A percentile compares a stretch with the other conserved stretches of the same genome.
phyloP scores from a whole-genome alignment of 192 early-diverging fungal genomes.

The Neocallimastix lanati region DNA sequence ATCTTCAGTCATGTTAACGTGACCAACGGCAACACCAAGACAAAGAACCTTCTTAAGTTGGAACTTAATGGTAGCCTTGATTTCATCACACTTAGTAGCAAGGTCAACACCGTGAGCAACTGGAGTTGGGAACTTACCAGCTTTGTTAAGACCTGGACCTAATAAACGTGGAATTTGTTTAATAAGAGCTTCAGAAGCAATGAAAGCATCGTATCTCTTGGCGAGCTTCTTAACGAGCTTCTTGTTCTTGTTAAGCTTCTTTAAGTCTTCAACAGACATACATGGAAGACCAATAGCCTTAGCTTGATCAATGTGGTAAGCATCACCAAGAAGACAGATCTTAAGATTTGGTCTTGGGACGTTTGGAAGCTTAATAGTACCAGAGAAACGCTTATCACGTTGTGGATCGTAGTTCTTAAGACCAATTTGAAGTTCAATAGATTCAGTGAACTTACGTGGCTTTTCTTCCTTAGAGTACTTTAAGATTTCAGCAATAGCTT shows the following conservation, averaged over 20 bases:
- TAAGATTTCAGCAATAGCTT: slow-evolving; percentile 49
- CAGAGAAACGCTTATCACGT: slow-evolving; percentile 99
- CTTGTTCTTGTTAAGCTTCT: slow-evolving; percentile 99
- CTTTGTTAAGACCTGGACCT: slow-evolving; percentile 94
- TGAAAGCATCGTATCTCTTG: slow-evolving; percentile 95
- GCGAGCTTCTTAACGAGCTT: slow-evolving; percentile 98
- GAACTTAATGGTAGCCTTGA: slow-evolving; percentile 98
- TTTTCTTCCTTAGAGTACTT: slow-evolving; percentile 60
- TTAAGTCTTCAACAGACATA: slow-evolving; percentile 92
- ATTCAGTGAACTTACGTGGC: slow-evolving; percentile 90
- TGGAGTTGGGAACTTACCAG: slow-evolving; percentile 96
- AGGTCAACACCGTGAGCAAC: slow-evolving; percentile 77
- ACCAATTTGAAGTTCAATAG: slow-evolving; percentile 93
- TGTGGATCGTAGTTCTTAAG: slow-evolving; percentile 99
- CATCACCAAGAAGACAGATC: slow-evolving; percentile 89
- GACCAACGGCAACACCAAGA: slow-evolving; percentile 88
- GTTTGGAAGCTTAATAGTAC: slow-evolving; percentile 83
- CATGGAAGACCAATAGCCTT: slow-evolving; percentile 74
- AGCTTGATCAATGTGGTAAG: slow-evolving; percentile 87
- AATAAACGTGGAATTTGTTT: slow-evolving; percentile 98
- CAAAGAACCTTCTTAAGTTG: slow-evolving; percentile 98
- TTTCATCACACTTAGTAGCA: slow-evolving; percentile 71
- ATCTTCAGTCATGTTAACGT: slow-evolving; percentile 89
- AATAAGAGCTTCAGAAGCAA: slow-evolving; percentile 91
- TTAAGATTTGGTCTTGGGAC: slow-evolving; percentile 87